Conservation (phyloP, 2,329 filamentous ascomycete species). For the Zymoseptoria passerinii region DNA sequence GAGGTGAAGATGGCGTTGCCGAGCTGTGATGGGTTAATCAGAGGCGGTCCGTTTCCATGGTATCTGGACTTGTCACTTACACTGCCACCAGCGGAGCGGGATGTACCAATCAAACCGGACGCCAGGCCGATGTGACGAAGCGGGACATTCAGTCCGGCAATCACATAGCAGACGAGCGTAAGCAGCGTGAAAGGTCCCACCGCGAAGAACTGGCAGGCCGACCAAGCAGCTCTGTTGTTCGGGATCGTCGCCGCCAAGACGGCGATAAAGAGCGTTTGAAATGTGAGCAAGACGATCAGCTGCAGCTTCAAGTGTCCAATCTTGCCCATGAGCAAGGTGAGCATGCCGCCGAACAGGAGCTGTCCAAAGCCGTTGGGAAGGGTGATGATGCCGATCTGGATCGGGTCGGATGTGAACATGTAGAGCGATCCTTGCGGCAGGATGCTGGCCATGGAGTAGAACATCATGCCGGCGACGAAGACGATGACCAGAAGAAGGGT, state of each 20-base stretch:
- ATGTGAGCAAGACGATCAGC: not conserved
- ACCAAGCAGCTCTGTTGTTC: not conserved
- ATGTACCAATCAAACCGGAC: not conserved
- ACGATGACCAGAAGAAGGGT: slow-evolving; percentile 4
- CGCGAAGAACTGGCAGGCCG: not conserved
- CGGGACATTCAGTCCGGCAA: not conserved
- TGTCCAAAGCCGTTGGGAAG: not conserved
- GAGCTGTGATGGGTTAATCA: not conserved
- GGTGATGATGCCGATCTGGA: slow-evolving; percentile 6
- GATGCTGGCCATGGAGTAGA: slow-evolving; percentile 4
- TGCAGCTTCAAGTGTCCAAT: not conserved
- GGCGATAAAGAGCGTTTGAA: not conserved
- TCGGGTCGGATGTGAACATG: slow-evolving; percentile 4
- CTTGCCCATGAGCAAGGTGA: not conserved
- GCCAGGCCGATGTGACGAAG: not conserved
- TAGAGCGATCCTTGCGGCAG: slow-evolving; percentile 6
- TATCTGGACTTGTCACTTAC: not conserved
- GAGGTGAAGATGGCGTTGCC: not conserved
- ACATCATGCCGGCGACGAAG: slow-evolving; percentile 8
- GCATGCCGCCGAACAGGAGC: not conserved
- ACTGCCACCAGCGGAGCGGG: not conserved
- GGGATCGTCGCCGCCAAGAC: not conserved
- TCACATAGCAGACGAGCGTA: not conserved
- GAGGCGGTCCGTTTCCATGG: not conserved
- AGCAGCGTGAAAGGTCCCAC: not conserved